Evolutionary conservation across 768 basidiomycete species (phyloP), one percentile per base, ranked within the genome.

Genomic region (Boletus speciosus): DNA sequence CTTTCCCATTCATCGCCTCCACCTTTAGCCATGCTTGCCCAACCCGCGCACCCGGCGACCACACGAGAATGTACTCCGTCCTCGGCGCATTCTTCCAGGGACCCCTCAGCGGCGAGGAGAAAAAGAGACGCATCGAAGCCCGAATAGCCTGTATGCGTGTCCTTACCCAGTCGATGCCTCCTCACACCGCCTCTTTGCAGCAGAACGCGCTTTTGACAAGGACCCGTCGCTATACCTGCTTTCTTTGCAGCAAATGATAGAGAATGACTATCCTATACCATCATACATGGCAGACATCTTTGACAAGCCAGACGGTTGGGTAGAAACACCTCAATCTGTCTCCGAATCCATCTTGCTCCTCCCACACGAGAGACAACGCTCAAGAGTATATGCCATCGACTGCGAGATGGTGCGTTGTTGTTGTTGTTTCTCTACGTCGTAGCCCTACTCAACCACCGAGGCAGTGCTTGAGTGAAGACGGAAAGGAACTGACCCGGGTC

Each of bases 11-110:
- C 73, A 86, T 84, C 55, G 81, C 81, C 38, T 86, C 75, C 34
- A 90, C 81, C 5, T 99, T 98, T 74, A 90, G 89, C 53, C 92
- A 97, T 73, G 93, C 92, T 14, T 92, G 90, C 58, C 96, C 95
- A 0, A 95, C 94, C 0, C 83, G 88, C 19, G 94, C 95, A 1
- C 95, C 94, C 0, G 97, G 96, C 1, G 96, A 98, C 60, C 78
- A 80, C 49, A 85, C 80, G 35, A 78, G 85, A 40, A 87, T 98
- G 85, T 88, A 93, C 63, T 90, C 88, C 27, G 86, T 93, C 38
- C 78, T 96, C 23, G 84, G 86, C 61, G 73, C 84, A 0, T 91
- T 98, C 65, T 88, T 98, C 70, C 86, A 85, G 45, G 79, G 81
- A 0, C 93, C 93, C 3, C 75, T 97, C 10, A 89, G 84, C 5